Evolutionary conservation across 2,329 filamentous ascomycete genomes (phyloP).

Genomic region (Torrubiellomyces zombiae): DNA sequence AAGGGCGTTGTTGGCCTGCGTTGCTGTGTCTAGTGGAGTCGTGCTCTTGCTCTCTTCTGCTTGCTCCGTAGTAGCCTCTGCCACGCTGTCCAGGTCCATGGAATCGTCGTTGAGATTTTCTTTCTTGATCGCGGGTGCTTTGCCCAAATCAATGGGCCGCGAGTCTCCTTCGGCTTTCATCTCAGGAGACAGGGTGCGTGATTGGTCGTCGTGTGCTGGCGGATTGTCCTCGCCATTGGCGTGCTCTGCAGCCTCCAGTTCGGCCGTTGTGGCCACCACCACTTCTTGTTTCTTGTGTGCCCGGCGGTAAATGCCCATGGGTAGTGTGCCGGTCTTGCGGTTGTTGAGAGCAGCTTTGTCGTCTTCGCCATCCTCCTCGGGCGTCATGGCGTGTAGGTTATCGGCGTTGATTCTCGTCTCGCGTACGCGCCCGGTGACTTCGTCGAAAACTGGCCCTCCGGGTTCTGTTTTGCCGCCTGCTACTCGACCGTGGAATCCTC

Average conservation of each 20-base stretch:
- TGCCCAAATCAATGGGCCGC: conserved; percentile 24
- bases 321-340: conserved; percentile 21
- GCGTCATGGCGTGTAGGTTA: conserved; percentile 28
- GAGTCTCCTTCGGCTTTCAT: conserved; percentile 22
- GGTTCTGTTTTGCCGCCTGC: conserved; percentile 13
- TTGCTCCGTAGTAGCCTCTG: conserved; percentile 7
- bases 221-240: conserved; percentile 26
- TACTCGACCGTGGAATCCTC: conserved; percentile 11
- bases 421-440: conserved; percentile 14
- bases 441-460: conserved; percentile 23
- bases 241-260: conserved; percentile 37
- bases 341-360: conserved; percentile 19
- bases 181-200: conserved; percentile 9
- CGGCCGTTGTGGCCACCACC: conserved; percentile 37
- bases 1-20: conserved; percentile 9
- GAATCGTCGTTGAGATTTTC: conserved; percentile 25
- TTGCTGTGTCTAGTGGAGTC: conserved; percentile 4
- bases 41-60: conserved; percentile 9
- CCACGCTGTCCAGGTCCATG: conserved; percentile 23
- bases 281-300: conserved; percentile 37
- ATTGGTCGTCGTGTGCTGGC: conserved; percentile 25
- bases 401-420: conserved; percentile 40
- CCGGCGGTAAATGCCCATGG: conserved; percentile 38
- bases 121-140: conserved; percentile 23
- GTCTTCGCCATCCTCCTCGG: conserved; percentile 27